A percentile compares a stretch with the other conserved stretches of the same genome.
Conservation (phyloP, 768 basidiomycete genomes). For the Lyophyllum atratum region DNA sequence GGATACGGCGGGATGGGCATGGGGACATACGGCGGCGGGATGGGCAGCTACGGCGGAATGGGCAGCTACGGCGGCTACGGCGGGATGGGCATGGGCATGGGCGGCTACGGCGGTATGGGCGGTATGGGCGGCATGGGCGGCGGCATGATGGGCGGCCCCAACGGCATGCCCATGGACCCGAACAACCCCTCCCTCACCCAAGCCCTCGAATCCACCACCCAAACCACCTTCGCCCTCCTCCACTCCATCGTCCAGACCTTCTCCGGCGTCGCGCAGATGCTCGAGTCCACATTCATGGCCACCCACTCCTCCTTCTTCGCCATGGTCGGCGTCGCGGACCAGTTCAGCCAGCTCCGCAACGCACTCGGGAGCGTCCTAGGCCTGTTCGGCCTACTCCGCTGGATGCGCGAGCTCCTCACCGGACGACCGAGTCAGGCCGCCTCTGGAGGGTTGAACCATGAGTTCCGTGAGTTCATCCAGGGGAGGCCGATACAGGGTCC, state of each 20-base stretch:
- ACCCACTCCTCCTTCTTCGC: conserved; percentile 95
- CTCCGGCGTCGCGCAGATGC: conserved; percentile 93
- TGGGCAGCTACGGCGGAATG: conserved; percentile 43
- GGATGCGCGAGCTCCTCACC: conserved; percentile 71
- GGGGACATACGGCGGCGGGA: conserved; percentile 27
- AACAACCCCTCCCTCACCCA: conserved; percentile 77
- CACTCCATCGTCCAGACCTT: conserved; percentile 97
- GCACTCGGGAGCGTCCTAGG: conserved; percentile 93
- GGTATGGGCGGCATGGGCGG: conserved; percentile 42
- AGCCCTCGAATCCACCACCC: conserved; percentile 86
- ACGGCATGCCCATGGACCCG: conserved; percentile 49
- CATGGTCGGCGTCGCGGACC: conserved; percentile 95
- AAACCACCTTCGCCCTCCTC: conserved; percentile 89
- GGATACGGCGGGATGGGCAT: conserved; percentile 36
- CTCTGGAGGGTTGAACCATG: conserved; percentile 48
- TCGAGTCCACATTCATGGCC: conserved; percentile 97
- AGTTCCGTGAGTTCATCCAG: conserved; percentile 78
- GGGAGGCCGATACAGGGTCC: conserved; percentile 61
- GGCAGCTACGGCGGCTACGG: conserved; percentile 22
- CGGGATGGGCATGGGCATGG: conserved; percentile 19
- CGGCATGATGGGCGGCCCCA: conserved; percentile 41
- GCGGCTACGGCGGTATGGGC: conserved; percentile 36
- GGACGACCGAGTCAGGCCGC: conserved; percentile 31
- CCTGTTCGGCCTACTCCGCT: conserved; percentile 85
- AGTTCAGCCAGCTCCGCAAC: conserved; percentile 88